Evolutionary conservation across 208 protist genomes (phyloP).

Genomic region (Angomonas ambiguus): DNA sequence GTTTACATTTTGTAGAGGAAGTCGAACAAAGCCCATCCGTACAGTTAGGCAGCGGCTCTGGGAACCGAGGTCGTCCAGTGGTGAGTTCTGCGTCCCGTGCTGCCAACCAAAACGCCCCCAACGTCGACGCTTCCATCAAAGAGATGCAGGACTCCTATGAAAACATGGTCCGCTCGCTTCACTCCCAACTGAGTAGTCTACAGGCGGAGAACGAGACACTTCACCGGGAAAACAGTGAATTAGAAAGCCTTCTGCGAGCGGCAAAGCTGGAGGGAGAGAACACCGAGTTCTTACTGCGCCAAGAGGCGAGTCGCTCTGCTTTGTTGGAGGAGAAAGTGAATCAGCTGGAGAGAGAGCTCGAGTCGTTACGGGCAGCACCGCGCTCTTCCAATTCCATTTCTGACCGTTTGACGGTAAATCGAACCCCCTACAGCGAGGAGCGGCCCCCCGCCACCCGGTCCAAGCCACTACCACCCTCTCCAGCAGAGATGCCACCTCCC

Average conservation of each 20-base stretch:
- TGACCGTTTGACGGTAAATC: no score
- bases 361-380: slow-evolving; percentile 21
- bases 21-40: no score
- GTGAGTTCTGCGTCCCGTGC: no score
- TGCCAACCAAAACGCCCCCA: no score
- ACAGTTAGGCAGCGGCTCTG: no score
- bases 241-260: slow-evolving; percentile 45
- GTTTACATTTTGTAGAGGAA: no score
- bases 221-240: slow-evolving; percentile 27
- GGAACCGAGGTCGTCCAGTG: no score
- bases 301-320: slow-evolving; percentile 45
- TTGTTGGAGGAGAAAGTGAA: slow-evolving; percentile 36
- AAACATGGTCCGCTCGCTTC: slow-evolving; percentile 25
- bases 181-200: slow-evolving; percentile 33
- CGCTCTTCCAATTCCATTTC: no score
- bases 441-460: not conserved
- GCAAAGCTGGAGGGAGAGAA: slow-evolving; percentile 62
- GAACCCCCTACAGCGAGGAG: not conserved
- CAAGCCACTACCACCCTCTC: not conserved
- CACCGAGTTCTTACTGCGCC: slow-evolving; percentile 39
- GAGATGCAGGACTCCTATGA: slow-evolving; percentile 38
- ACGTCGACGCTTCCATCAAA: no score
- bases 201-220: slow-evolving; percentile 51
- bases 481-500: no score
- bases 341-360: slow-evolving; percentile 38